A percentile compares a stretch with the other conserved stretches of the same genome.
Conservation (phyloP, 495 filamentous ascomycete species). For the Penicillium subrubescens region DNA sequence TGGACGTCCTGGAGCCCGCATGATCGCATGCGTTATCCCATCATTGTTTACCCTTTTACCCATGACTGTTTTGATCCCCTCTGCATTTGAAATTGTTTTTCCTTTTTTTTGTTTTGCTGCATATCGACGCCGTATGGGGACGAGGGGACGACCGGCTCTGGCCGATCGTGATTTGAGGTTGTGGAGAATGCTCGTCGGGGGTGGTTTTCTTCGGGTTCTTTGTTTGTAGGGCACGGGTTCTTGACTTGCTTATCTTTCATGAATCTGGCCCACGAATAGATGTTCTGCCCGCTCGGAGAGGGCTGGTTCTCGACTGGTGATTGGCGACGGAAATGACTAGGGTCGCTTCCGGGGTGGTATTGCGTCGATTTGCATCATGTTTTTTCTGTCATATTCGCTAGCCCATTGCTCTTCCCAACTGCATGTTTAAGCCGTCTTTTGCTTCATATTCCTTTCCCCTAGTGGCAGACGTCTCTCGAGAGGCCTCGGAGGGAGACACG, state of each 20-base stretch:
- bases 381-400: conserved; percentile 16
- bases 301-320: conserved; percentile 28
- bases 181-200: conserved; percentile 9
- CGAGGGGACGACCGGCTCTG: conserved; percentile 25
- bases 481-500: background rate
- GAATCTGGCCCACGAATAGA: conserved; percentile 1
- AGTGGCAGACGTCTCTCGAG: background rate
- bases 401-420: conserved; percentile 18
- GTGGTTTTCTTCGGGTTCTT: conserved; percentile 19
- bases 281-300: conserved; percentile 14
- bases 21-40: conserved; percentile 21
- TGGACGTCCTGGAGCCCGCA: conserved; percentile 30
- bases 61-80: conserved; percentile 20
- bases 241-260: conserved; percentile 13
- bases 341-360: conserved; percentile 57
- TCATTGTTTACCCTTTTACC: conserved; percentile 16
- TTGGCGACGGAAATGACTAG: conserved; percentile 54
- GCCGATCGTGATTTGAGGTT: conserved; percentile 14
- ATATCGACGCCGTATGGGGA: conserved; percentile 34
- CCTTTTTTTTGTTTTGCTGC: conserved; percentile 19
- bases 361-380: conserved; percentile 43
- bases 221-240: conserved; percentile 15
- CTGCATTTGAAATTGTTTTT: conserved; percentile 16
- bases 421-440: background rate
- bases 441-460: background rate